Conservation (phyloP, 768 basidiomycete species). For the Rhizopogon vesiculosus region DNA sequence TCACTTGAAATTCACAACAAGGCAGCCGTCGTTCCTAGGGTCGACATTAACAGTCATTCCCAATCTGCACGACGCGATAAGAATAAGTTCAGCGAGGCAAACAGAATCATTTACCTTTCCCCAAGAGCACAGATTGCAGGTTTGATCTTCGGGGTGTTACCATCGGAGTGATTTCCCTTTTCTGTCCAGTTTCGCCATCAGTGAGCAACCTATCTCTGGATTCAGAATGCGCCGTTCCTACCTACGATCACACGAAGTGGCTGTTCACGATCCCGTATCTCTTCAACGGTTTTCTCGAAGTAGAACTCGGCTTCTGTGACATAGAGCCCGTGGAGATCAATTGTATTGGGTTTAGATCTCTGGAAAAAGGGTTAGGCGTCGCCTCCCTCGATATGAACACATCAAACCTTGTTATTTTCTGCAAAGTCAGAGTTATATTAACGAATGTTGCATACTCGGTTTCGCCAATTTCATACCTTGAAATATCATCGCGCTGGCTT, state of each 20-base stretch:
- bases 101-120: constrained; percentile 45
- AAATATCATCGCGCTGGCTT: constrained; percentile 84
- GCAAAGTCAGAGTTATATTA: background rate
- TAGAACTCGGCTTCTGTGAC: constrained; percentile 81
- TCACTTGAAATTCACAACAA: constrained; percentile 47
- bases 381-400: background rate
- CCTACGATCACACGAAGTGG: constrained; percentile 79
- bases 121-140: constrained; percentile 83
- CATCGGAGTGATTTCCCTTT: constrained; percentile 76
- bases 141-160: constrained; percentile 73
- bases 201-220: background rate
- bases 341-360: constrained; percentile 47
- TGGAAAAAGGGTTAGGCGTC: background rate
- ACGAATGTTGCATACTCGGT: background rate
- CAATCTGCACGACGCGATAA: constrained; percentile 36
- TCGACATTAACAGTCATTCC: constrained; percentile 65
- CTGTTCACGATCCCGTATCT: constrained; percentile 49
- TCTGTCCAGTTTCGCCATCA: constrained; percentile 30
- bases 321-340: constrained; percentile 84
- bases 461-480: constrained; percentile 42
- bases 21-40: constrained; percentile 71
- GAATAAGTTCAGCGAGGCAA: background rate
- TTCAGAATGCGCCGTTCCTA: constrained; percentile 22
- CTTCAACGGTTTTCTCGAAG: constrained; percentile 54
- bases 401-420: constrained; percentile 4